Conservation (phyloP, 2,329 filamentous ascomycete genomes). For the Sordariomycetes sp. region DNA sequence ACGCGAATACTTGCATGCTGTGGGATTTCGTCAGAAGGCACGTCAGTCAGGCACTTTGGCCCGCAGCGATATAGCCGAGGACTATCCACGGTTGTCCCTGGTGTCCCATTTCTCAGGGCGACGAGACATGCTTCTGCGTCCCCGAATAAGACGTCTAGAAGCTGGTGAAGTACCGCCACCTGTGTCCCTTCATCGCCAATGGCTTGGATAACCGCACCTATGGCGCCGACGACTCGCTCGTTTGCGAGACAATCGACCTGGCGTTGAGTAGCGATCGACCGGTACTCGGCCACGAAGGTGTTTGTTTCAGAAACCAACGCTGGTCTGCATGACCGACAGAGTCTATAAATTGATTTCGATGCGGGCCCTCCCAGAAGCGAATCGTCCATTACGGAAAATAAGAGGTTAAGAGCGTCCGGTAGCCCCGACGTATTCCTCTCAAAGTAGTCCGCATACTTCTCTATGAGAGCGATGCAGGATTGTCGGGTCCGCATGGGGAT, state of each 20-base stretch:
- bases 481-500: constrained; percentile 51
- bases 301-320: constrained; percentile 53
- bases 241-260: constrained; percentile 53
- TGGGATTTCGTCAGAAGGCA: constrained; percentile 24
- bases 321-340: constrained; percentile 63
- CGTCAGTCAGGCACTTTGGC: constrained; percentile 4
- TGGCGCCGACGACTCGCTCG: constrained; percentile 60
- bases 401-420: constrained; percentile 56
- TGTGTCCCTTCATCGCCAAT: constrained; percentile 44
- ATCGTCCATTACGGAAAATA: constrained; percentile 58
- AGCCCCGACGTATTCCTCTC: constrained; percentile 54
- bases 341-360: constrained; percentile 58
- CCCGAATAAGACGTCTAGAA: constrained; percentile 7
- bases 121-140: constrained; percentile 2
- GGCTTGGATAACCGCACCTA: constrained; percentile 65
- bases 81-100: not conserved
- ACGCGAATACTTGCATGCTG: constrained; percentile 38
- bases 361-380: constrained; percentile 50
- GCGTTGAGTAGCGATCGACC: constrained; percentile 40
- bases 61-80: not conserved
- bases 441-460: constrained; percentile 66
- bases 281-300: constrained; percentile 60
- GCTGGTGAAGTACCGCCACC: constrained; percentile 21
- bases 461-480: constrained; percentile 57
- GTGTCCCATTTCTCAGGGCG: not conserved